Evolutionary conservation across 1,139 yeast genomes (phyloP).

Genomic region (Suhomyces ambrosiae): DNA sequence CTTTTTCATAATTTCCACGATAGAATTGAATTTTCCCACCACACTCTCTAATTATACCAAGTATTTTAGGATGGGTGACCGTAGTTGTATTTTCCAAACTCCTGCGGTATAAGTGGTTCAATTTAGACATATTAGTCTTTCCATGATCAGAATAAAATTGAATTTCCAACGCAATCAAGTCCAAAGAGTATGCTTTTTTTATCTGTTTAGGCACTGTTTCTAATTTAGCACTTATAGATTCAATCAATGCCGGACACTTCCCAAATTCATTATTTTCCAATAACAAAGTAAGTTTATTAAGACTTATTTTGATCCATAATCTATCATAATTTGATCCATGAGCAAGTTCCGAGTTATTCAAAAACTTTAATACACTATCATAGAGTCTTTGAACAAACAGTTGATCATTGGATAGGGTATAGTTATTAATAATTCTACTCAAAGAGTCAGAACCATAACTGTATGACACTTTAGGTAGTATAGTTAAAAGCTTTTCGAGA

Average conservation of each 20-base stretch:
- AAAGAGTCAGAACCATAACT: constrained; percentile 66
- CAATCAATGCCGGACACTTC: constrained; percentile 44
- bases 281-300: constrained; percentile 52
- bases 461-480: constrained; percentile 35
- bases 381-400: constrained; percentile 31
- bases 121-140: constrained; percentile 35
- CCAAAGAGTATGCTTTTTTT: constrained; percentile 52
- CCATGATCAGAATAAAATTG: constrained; percentile 42
- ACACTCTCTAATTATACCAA: constrained; percentile 73
- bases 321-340: constrained; percentile 44
- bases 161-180: constrained; percentile 67
- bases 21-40: constrained; percentile 72
- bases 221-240: constrained; percentile 42
- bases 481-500: constrained; percentile 24
- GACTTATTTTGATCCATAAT: constrained; percentile 56
- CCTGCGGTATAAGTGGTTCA: constrained; percentile 51
- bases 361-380: constrained; percentile 30
- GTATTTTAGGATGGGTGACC: constrained; percentile 72
- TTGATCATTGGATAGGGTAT: constrained; percentile 34
- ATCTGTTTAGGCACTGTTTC: constrained; percentile 44
- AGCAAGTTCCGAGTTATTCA: constrained; percentile 17
- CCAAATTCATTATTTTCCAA: constrained; percentile 41
- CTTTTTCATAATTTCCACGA: constrained; percentile 59
- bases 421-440: constrained; percentile 54
- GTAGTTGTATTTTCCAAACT: constrained; percentile 57